These are phyloP conservation scores for Fusarium napiforme DNA, from an alignment of 2,329 filamentous ascomycete genomes.

Conservation along the genomic window DNA sequence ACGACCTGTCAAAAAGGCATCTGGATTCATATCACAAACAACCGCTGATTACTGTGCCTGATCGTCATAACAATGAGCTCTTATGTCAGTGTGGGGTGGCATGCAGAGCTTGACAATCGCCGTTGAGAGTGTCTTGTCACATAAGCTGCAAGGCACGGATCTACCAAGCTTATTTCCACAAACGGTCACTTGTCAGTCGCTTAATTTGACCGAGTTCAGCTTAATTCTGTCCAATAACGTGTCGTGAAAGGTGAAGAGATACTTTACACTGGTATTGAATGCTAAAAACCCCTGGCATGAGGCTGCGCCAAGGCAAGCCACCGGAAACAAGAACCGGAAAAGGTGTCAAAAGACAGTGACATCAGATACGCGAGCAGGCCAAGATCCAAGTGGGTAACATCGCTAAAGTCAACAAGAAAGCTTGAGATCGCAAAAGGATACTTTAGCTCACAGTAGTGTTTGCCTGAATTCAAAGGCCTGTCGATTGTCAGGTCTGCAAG, in stretches of 20 bases:
- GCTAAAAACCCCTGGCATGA: constrained; percentile 8
- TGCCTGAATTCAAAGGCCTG: background rate
- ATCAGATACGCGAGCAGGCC: background rate
- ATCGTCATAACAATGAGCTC: background rate
- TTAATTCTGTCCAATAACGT: background rate
- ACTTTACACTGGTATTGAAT: background rate
- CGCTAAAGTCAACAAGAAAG: no score
- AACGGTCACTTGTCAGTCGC: background rate
- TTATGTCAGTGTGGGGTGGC: background rate
- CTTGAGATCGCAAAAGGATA: accelerated
- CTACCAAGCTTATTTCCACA: constrained; percentile 8
- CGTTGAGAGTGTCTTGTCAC: constrained; percentile 8
- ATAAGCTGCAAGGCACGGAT: constrained; percentile 16
- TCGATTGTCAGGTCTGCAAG: accelerated
- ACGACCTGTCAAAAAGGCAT: background rate
- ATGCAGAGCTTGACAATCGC: background rate
- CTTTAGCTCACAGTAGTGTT: accelerated
- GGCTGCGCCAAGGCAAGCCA: constrained; percentile 17
- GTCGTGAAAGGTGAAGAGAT: background rate
- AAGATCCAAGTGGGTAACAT: no score
- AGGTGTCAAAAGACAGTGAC: constrained; percentile 6
- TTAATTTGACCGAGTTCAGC: background rate
- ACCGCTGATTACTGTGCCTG: background rate
- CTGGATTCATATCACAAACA: background rate
- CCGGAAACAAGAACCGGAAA: constrained; percentile 3